Evolutionary conservation across 805 yeast species (phyloP).

Genomic region (Yarrowia sp.): DNA sequence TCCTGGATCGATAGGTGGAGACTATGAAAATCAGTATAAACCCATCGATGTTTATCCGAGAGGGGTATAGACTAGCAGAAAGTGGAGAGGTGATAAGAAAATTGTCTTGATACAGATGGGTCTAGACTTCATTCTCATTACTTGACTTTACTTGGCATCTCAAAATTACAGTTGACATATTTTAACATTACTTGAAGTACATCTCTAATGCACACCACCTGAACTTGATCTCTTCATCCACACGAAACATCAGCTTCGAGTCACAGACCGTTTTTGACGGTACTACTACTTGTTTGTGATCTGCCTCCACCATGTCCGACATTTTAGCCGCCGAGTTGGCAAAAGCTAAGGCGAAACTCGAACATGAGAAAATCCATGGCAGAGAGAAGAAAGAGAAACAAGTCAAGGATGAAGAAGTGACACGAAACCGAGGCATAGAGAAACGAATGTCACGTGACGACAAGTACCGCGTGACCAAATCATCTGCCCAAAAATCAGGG

Average conservation of each 20-base stretch:
- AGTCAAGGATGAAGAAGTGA: not conserved
- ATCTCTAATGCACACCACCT: not conserved
- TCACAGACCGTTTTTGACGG: too few relatives aligned
- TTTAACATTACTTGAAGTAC: not conserved
- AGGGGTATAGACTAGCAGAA: too few relatives aligned
- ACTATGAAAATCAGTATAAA: not conserved
- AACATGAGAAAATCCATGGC: constrained; percentile 6
- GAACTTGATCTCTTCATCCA: not conserved
- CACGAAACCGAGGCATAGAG: constrained; percentile 5
- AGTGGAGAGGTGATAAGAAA: too few relatives aligned
- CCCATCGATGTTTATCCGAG: too few relatives aligned
- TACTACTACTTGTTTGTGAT: too few relatives aligned
- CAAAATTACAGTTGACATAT: not conserved
- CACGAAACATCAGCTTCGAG: not conserved
- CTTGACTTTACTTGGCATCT: too few relatives aligned
- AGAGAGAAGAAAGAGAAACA: not conserved
- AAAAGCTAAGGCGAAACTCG: constrained; percentile 24
- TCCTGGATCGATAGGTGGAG: not conserved
- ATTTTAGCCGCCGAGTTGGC: constrained; percentile 24
- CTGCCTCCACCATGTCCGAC: not conserved
- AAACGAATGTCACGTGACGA: constrained; percentile 9
- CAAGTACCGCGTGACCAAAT: not conserved
- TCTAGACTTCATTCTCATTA: too few relatives aligned
- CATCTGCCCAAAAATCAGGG: not conserved
- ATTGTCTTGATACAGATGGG: too few relatives aligned